Base-by-base conservation (phyloP, 1,284 basidiomycete genomes). In the Leccinum cinnamomeum region DNA sequence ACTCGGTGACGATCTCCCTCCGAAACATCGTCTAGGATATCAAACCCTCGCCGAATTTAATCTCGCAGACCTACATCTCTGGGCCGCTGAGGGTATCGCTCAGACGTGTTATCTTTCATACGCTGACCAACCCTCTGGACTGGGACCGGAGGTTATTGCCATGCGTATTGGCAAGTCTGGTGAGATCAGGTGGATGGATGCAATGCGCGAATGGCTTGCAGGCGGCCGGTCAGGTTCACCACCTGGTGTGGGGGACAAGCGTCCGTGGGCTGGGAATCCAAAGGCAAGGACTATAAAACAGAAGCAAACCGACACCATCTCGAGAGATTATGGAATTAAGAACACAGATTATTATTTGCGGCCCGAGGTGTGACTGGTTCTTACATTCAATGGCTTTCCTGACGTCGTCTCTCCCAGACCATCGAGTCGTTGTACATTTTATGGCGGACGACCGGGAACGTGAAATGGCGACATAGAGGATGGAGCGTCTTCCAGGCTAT, bases 401-500 rank as follows among this genome's bases (percentile, higher is more conserved):
- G 33, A 62, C 25, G 10, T 30, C 18, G 1, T 28, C 3, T 56
- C 53, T 57, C 56, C 2, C 58, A 92, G 88, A 82, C 90, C 3
- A 74, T 90, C 7, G 90, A 91, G 69, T 86, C 82, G 55, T 82
- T 90, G 64, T 90, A 88, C 70, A 72, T 89, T 25, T 72, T 92
- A 63, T 92, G 88, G 87, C 80, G 85, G 51, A 84, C 84, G 16
- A 92, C 90, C 2, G 84, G 86, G 0, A 84, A 92, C 62, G 71
- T 75, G 16, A 81, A 80, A 55, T 92, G 91, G 91, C 78, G 91
- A 51, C 84, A 93, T 63, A 83, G 87, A 61, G 92, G 91, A 2
- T 94, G 90, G 90, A 77, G 73, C 56, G 84, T 94, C 35, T 94
- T 92, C 71, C 76, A 86, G 68, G 83, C 89, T 1, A 85, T 94